A percentile compares a stretch with the other conserved stretches of the same genome.
These are phyloP conservation scores for Pseudodiploospora longispora DNA, from an alignment of 2,329 filamentous ascomycete species.

Conservation along the genomic window DNA sequence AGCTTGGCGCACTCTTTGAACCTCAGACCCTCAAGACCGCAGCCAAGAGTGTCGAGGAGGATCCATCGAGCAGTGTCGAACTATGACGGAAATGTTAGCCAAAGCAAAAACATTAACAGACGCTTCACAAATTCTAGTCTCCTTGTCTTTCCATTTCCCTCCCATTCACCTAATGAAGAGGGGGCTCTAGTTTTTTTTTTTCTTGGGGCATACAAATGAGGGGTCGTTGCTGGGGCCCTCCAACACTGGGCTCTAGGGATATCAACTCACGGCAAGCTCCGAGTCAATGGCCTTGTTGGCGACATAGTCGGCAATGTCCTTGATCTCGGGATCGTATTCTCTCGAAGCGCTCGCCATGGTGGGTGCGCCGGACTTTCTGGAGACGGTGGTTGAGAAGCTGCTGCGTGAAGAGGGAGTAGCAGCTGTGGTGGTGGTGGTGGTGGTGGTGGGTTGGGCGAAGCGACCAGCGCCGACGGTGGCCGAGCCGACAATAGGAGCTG, in stretches of 20 bases:
- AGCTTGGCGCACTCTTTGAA: conserved; percentile 97
- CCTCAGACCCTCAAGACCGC: conserved; percentile 86
- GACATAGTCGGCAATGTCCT: conserved; percentile 91
- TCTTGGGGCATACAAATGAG: conserved; percentile 1
- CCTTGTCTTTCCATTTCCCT: not conserved
- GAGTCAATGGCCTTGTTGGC: conserved; percentile 87
- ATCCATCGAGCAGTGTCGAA: conserved; percentile 95
- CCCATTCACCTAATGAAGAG: not conserved
- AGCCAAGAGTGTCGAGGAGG: conserved; percentile 93
- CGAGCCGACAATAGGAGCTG: conserved; percentile 16
- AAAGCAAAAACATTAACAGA: not conserved
- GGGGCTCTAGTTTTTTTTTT: not conserved
- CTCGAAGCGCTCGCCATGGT: conserved; percentile 42
- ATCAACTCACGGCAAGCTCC: conserved; percentile 74
- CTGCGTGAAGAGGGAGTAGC: conserved; percentile 27
- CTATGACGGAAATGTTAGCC: conserved; percentile 32
- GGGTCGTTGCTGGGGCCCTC: not conserved
- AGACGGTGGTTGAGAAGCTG: conserved; percentile 42
- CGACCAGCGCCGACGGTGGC: conserved; percentile 18
- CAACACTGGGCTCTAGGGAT: no score
- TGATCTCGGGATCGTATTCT: conserved; percentile 85
- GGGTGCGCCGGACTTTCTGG: conserved; percentile 40
- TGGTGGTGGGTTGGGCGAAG: conserved; percentile 25
- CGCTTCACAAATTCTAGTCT: not conserved
- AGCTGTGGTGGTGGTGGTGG: conserved; percentile 28